phyloP scores from a whole-genome alignment of 1,284 basidiomycete genomes.

The Mrakiaceae sp. region DNA sequence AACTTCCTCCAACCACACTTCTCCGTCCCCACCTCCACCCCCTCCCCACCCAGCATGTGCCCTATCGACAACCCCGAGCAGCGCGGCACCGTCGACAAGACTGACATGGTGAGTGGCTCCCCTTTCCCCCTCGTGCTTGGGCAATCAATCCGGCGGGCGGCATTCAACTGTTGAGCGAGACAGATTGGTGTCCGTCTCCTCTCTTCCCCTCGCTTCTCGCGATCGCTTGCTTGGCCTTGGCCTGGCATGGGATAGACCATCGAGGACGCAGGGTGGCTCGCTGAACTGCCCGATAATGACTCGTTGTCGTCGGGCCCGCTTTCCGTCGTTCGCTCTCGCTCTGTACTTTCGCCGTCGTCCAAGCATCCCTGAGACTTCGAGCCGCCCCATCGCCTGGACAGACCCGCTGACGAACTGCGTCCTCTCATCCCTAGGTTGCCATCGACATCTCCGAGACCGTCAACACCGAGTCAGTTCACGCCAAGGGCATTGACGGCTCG shows the following conservation, averaged over 20 bases:
- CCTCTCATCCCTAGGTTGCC: background rate
- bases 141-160: background rate
- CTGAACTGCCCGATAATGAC: no score
- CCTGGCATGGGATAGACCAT: no score
- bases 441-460: conserved; percentile 13
- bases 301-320: background rate
- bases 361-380: no score
- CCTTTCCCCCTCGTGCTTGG: background rate
- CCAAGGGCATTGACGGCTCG: background rate
- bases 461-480: background rate
- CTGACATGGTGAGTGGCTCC: conserved; percentile 8
- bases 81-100: conserved; percentile 5
- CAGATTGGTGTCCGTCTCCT: background rate
- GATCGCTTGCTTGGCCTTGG: no score
- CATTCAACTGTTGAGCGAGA: background rate
- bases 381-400: no score
- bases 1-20: no score
- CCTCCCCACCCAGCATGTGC: conserved; percentile 5
- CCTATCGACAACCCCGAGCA: conserved; percentile 5
- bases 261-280: no score
- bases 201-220: background rate
- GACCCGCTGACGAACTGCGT: background rate
- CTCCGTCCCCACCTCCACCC: no score
- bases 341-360: background rate
- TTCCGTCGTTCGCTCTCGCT: background rate